These are phyloP conservation scores for Microdochium paspali DNA, from an alignment of 2,329 filamentous ascomycete species.

Conservation along the genomic window DNA sequence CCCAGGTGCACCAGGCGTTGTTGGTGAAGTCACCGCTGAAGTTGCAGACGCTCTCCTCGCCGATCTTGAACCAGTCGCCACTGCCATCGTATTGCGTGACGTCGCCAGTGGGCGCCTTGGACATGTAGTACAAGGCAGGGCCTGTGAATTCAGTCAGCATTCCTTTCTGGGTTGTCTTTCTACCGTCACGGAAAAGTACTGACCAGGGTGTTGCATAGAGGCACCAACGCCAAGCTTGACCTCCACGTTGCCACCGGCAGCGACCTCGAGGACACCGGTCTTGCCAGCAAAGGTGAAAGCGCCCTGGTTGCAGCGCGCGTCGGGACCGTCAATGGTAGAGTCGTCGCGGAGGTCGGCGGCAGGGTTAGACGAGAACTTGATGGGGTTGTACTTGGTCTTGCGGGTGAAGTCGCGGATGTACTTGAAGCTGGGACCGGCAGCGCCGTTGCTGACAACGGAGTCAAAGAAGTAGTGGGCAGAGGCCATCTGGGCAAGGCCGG, in stretches of 20 bases:
- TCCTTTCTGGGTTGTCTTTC: constrained; percentile 6
- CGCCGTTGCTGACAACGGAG: constrained; percentile 12
- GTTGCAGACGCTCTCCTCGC: constrained; percentile 3
- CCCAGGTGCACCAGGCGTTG: constrained; percentile 4
- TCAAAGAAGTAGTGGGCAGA: constrained; percentile 21
- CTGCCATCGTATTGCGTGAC: constrained; percentile 17
- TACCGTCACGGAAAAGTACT: constrained; percentile 14
- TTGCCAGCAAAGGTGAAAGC: constrained; percentile 9
- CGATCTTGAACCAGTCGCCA: constrained; percentile 15
- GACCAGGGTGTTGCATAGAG: constrained; percentile 3
- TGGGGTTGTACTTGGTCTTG: constrained; percentile 14
- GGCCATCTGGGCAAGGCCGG: constrained; percentile 11
- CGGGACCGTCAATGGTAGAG: constrained; percentile 10
- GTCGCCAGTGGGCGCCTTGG: background rate
- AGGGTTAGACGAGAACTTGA: constrained; percentile 17
- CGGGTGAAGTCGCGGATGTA: constrained; percentile 17
- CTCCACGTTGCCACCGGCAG: constrained; percentile 1
- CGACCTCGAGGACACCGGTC: constrained; percentile 1
- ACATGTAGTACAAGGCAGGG: constrained; percentile 1
- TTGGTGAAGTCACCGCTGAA: background rate
- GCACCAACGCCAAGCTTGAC: constrained; percentile 2
- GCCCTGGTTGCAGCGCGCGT: constrained; percentile 19
- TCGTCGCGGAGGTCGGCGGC: constrained; percentile 12
- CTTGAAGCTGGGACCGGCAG: constrained; percentile 6
- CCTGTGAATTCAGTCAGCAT: constrained; percentile 11